Conservation (phyloP, 2,329 filamentous ascomycete species). For the Pseudopithomyces chartarum region DNA sequence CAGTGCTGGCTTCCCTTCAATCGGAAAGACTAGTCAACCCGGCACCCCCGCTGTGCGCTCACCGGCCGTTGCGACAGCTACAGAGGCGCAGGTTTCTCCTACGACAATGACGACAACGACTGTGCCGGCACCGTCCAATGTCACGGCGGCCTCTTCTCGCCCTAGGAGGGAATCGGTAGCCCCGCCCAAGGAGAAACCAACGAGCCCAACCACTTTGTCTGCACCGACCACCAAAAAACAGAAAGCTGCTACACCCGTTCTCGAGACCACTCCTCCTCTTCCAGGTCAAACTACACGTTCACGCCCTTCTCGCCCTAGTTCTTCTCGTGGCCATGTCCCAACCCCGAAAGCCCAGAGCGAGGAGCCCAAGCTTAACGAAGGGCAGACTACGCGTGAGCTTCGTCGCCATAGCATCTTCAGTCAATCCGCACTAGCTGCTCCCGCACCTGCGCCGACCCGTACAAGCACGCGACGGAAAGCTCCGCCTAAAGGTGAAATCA, state of each 20-base stretch:
- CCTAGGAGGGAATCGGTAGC: conserved; percentile 40
- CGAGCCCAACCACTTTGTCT: conserved; percentile 25
- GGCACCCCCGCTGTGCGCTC: conserved; percentile 22
- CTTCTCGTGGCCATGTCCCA: conserved; percentile 45
- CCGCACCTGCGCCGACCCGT: conserved; percentile 38
- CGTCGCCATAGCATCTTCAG: conserved; percentile 54
- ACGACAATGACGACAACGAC: conserved; percentile 3
- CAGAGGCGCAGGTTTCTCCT: conserved; percentile 19
- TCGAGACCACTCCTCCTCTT: conserved; percentile 18
- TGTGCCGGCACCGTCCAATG: conserved; percentile 16
- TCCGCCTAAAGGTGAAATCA: conserved; percentile 75
- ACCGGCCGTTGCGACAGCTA: conserved; percentile 21
- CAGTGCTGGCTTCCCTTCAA: conserved; percentile 7
- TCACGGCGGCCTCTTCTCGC: conserved; percentile 42
- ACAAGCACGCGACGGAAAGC: conserved; percentile 65
- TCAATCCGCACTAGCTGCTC: conserved; percentile 37
- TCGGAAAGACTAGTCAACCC: conserved; percentile 16
- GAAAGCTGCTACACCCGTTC: conserved; percentile 24
- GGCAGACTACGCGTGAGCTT: conserved; percentile 41
- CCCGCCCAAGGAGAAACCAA: conserved; percentile 21
- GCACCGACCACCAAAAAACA: conserved; percentile 21
- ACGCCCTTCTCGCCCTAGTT: conserved; percentile 44
- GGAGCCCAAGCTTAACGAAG: conserved; percentile 50
- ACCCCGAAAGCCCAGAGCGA: conserved; percentile 54
- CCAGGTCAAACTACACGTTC: conserved; percentile 28